Base-by-base conservation (phyloP, 257 asterid genomes). In the Solanum verrucosum region DNA sequence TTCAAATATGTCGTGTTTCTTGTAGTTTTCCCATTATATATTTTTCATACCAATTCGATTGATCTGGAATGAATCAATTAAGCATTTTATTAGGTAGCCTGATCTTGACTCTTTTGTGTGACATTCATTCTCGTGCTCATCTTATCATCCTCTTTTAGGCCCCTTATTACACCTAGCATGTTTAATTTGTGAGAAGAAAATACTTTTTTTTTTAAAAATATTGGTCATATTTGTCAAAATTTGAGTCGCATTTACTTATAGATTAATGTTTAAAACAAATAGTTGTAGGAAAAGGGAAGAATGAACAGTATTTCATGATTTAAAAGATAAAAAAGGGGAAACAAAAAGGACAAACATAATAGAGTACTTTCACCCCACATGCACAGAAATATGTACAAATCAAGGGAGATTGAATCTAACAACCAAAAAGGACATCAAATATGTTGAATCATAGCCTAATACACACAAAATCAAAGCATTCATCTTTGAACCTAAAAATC, bases 21-120 rank as follows among this genome's bases (percentile, higher is more conserved):
- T 52, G 9, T 52, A 0, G 0, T 6, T 52, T 52, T 52, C 8
- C 4, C 63, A 52, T 52, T 6, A 0, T 52, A 0, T 0, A 16
- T 0, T 2, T 52, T 52, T 1, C 9, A 0, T 52, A 52, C 0
- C 63, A 52, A 52, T 52, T 52, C 4, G 23, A 52, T 52, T 52
- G 23, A 16, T 16, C 1, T 52, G 9, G 1, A 52, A 16, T 52
- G 60, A 52, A 52, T 5, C 9, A 52, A 52, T 52, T 0, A 52
- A 16, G 8, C 63, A 52, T 52, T 52, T 5, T 0, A 16, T 5
- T 52, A 16, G 23, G 7, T 52, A 52, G 0, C 0, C 23, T 52
- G 0, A 52, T 5, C 21, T 52, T 52, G 3, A 52, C 8, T 52
- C 9, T 52, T 16, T 52, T 52, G 0, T 16, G 1, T 16, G 21